A percentile compares a stretch with the other conserved stretches of the same genome.
Evolutionary conservation across 768 basidiomycete species (phyloP).

Genomic region (Podaxis sp.): DNA sequence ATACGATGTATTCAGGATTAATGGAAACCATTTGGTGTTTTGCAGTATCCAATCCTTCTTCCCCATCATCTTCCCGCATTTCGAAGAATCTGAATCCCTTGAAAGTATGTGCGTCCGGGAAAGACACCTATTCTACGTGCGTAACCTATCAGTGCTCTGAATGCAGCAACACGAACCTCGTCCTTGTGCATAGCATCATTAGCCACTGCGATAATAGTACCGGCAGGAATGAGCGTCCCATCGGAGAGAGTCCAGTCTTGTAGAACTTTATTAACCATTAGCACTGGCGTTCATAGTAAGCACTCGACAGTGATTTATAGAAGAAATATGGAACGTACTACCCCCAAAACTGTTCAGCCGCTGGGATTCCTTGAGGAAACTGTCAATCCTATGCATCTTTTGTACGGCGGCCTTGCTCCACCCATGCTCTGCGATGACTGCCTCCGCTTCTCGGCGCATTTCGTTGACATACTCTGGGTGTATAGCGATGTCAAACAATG

Average conservation of each 20-base stretch:
- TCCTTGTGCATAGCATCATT: constrained; percentile 30
- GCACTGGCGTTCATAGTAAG: neutral
- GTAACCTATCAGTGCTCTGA: constrained; percentile 12
- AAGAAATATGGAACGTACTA: neutral
- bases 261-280: constrained; percentile 26
- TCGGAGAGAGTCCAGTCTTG: constrained; percentile 44
- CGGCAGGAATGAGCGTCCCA: constrained; percentile 28
- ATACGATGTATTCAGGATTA: constrained; percentile 32
- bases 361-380: constrained; percentile 43
- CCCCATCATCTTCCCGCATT: constrained; percentile 16
- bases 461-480: constrained; percentile 31
- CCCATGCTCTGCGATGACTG: constrained; percentile 30
- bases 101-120: constrained; percentile 37
- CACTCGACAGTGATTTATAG: neutral
- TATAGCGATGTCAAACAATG: constrained; percentile 36
- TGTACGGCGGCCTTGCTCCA: constrained; percentile 35
- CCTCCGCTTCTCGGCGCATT: constrained; percentile 44
- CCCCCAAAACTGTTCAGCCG: constrained; percentile 14
- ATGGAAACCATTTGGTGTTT: constrained; percentile 36
- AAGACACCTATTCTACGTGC: constrained; percentile 33
- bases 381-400: constrained; percentile 44
- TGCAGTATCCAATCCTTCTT: constrained; percentile 5
- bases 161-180: constrained; percentile 15
- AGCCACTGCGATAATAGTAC: constrained; percentile 28
- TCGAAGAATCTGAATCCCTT: constrained; percentile 36